Conservation (phyloP, 2,329 filamentous ascomycete genomes). For the Botrytis pseudocinerea region DNA sequence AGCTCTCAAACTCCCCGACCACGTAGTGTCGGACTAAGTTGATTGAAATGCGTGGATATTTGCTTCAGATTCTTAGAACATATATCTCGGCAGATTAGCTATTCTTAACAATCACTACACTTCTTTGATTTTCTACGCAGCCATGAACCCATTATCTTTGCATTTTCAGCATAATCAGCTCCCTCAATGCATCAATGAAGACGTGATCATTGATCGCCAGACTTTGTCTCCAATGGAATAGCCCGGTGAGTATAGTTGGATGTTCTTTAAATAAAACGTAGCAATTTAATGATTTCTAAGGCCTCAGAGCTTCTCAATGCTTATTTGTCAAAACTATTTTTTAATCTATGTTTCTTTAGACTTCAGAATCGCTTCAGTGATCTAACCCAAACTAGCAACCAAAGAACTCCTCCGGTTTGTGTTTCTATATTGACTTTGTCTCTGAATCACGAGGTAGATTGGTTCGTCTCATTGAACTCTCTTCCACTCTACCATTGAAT, state of each 20-base stretch:
- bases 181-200: neutral
- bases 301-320: neutral
- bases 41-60: neutral
- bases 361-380: neutral
- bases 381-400: neutral
- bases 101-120: neutral
- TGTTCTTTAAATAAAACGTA: neutral
- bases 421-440: neutral
- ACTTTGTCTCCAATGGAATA: neutral
- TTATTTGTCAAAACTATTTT: neutral
- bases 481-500: neutral
- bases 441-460: neutral
- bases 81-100: neutral
- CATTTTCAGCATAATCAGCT: neutral
- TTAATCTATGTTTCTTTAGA: neutral
- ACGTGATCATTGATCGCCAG: neutral
- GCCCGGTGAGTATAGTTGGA: neutral
- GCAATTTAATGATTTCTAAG: neutral
- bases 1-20: neutral
- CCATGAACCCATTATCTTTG: neutral
- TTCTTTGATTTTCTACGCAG: neutral
- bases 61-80: neutral
- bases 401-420: fast-evolving
- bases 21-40: too few relatives aligned
- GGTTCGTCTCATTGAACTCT: neutral